A percentile compares a stretch with the other conserved stretches of the same genome.
These are phyloP conservation scores for Penicillium bialowiezense DNA, from an alignment of 495 filamentous ascomycete genomes.

Conservation along the genomic window DNA sequence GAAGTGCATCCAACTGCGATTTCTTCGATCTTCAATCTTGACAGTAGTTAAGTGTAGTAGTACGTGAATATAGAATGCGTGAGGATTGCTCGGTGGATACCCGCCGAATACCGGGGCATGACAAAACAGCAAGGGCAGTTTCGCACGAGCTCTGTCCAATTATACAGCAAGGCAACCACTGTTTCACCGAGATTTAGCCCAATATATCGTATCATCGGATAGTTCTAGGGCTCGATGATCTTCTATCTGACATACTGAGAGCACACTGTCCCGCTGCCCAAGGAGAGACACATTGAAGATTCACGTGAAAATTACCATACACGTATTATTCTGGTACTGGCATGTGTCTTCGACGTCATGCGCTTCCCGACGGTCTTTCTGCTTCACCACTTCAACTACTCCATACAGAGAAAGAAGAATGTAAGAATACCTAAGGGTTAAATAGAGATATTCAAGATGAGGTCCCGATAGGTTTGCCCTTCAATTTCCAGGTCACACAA, in stretches of 20 bases:
- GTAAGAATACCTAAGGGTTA: too few species aligned
- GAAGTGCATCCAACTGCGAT: too few species aligned
- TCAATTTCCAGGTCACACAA: background rate
- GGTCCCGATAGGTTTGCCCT: constrained; percentile 11
- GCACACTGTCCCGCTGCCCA: background rate
- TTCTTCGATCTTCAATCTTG: too few species aligned
- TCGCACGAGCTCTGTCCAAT: background rate
- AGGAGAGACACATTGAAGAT: background rate
- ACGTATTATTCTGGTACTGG: constrained; percentile 33
- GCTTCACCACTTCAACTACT: background rate
- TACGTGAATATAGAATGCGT: background rate
- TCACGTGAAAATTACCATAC: constrained; percentile 26
- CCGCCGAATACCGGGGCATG: constrained; percentile 30
- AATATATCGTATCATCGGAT: background rate
- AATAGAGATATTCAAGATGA: background rate
- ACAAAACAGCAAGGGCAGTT: constrained; percentile 10
- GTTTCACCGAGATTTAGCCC: background rate
- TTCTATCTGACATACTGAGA: background rate
- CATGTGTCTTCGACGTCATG: constrained; percentile 37
- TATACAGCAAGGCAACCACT: background rate
- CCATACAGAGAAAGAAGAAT: background rate
- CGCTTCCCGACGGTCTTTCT: background rate
- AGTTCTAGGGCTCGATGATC: background rate
- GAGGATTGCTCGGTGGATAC: constrained; percentile 17
- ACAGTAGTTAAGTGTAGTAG: too few species aligned